Evolutionary conservation across 208 protist genomes (phyloP).

Genomic region (Novymonas esmeraldas): DNA sequence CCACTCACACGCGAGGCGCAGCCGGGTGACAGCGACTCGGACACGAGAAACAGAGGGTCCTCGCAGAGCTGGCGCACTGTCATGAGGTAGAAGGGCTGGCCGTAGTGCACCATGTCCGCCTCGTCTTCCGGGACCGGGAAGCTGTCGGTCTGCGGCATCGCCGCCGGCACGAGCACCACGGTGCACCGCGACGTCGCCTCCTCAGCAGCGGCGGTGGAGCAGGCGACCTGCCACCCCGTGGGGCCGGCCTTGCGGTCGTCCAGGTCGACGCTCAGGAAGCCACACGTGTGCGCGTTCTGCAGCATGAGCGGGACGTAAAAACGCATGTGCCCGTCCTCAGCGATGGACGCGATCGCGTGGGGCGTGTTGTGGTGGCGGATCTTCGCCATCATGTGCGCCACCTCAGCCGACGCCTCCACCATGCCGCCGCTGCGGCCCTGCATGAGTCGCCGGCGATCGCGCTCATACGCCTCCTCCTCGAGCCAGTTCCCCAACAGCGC

Average conservation of each 20-base stretch:
- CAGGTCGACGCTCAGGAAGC: constrained; percentile 84
- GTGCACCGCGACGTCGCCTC: constrained; percentile 75
- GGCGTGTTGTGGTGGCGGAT: constrained; percentile 83
- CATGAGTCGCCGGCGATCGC: constrained; percentile 75
- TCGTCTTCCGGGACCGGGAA: constrained; percentile 76
- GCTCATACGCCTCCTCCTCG: constrained; percentile 83
- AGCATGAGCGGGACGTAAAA: constrained; percentile 85
- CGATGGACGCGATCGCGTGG: constrained; percentile 44
- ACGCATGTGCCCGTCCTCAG: constrained; percentile 67
- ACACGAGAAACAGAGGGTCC: constrained; percentile 78
- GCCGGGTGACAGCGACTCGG: constrained; percentile 61
- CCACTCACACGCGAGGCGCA: constrained; percentile 70
- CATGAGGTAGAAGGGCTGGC: constrained; percentile 88
- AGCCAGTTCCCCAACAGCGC: constrained; percentile 86
- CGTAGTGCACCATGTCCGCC: constrained; percentile 88
- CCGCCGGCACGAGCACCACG: constrained; percentile 71
- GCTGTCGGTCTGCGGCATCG: constrained; percentile 69
- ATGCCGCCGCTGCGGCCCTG: constrained; percentile 60
- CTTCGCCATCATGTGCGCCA: constrained; percentile 72
- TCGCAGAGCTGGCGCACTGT: constrained; percentile 70
- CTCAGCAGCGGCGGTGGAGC: constrained; percentile 52
- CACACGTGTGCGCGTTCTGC: constrained; percentile 77
- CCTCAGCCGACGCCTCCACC: constrained; percentile 61
- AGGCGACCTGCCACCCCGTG: constrained; percentile 73
- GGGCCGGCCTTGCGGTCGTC: constrained; percentile 59